Evolutionary conservation across 768 basidiomycete genomes (phyloP), one percentile per base, ranked within the genome.

Genomic region (Lactifluus subvellereus): DNA sequence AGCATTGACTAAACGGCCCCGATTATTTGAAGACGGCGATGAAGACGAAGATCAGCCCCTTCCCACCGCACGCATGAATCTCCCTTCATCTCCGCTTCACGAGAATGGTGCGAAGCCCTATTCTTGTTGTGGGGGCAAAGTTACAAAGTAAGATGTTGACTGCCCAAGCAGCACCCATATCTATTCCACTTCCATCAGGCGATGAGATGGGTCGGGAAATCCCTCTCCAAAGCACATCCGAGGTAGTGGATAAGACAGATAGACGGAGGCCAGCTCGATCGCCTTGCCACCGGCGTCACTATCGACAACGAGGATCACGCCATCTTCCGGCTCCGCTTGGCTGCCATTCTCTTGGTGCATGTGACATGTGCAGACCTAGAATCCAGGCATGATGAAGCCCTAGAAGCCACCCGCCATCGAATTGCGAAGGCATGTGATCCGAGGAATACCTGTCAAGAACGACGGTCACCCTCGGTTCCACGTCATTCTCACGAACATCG

Each of bases 401-500:
- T 91, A 93, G 69, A 92, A 95, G 67, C 84, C 87, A 16, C 88
- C 94, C 3, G 80, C 84, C 16, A 75, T 87, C 20, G 96, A 98
- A 71, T 79, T 96, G 66, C 84, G 88, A 3, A 85, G 83, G 64
- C 88, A 89, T 6, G 79, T 96, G 62, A 98, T 98, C 68, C 80
- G 84, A 65, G 86, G 97, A 57, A 82, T 82, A 0, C 84, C 94
- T 20, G 91, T 97, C 1, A 85, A 89, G 66, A 96, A 96, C 66
- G 89, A 96, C 70, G 78, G 80, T 30, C 76, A 84, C 50, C 84
- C 89, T 2, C 84, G 86, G 35, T 91, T 91, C 2, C 77, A 88
- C 32, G 83, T 98, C 59, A 86, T 98, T 61, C 82, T 98, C 57
- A 93, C 94, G 4, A 92, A 93, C n/a, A 79, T 98, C 61, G n/a